Conservation (phyloP, 148 eudicot genomes). For the Chenopodium album region DNA sequence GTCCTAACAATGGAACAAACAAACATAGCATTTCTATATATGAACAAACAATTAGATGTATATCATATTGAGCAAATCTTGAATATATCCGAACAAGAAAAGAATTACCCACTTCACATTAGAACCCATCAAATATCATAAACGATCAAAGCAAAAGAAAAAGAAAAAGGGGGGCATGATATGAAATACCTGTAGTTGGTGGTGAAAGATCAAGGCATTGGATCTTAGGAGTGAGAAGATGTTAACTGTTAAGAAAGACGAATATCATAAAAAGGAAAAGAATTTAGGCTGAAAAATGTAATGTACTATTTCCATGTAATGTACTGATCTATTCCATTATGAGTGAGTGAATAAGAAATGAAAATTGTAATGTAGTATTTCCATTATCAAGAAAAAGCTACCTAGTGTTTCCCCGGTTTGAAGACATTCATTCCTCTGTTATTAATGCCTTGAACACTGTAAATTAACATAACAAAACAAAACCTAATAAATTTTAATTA, state of each 20-base stretch:
- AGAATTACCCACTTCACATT: slow-evolving; percentile 14
- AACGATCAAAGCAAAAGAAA: neutral
- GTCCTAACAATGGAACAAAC: neutral
- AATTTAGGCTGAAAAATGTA: neutral
- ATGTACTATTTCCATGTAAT: neutral
- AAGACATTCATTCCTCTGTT: neutral
- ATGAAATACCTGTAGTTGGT: slow-evolving; percentile 17
- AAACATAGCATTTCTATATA: neutral
- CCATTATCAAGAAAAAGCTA: neutral
- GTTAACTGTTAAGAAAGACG: neutral
- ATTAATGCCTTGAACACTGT: neutral
- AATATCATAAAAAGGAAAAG: neutral
- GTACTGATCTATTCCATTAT: too few relatives aligned
- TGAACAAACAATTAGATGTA: neutral
- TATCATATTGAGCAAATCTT: neutral
- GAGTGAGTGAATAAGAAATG: too few relatives aligned
- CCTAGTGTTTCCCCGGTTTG: neutral
- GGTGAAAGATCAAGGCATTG: slow-evolving; percentile 8
- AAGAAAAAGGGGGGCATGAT: neutral
- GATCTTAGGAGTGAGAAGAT: neutral
- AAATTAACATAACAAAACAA: neutral
- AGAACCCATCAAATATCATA: neutral
- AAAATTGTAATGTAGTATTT: too few relatives aligned
- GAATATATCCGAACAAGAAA: neutral
- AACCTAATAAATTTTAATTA: too few relatives aligned